Evolutionary conservation across 306 rosid species (phyloP).

Genomic region (Dryas alaskensis): DNA sequence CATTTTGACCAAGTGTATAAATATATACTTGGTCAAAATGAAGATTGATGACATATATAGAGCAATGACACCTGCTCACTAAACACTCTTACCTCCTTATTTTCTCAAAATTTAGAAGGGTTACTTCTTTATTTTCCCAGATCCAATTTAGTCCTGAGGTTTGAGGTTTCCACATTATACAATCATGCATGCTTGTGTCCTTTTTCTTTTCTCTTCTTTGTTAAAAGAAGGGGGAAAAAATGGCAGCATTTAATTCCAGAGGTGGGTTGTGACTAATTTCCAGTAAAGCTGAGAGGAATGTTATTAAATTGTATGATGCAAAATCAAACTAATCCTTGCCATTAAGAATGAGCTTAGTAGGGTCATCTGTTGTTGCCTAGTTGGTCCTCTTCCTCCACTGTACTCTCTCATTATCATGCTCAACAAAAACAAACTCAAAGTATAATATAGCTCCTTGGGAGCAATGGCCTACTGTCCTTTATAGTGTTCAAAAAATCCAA

Average conservation of each 20-base stretch:
- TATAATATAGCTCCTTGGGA: background rate
- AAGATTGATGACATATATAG: conserved; percentile 11
- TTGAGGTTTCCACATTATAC: background rate
- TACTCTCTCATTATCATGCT: conserved; percentile 1
- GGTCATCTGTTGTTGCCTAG: background rate
- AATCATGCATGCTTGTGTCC: background rate
- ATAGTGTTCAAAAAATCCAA: conserved; percentile 2
- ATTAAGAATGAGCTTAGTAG: conserved; percentile 15
- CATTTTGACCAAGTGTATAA: background rate
- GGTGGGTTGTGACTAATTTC: conserved; percentile 11
- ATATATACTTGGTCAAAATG: conserved; percentile 16
- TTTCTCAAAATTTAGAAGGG: background rate
- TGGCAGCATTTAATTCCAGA: conserved; percentile 10
- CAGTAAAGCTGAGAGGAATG: background rate
- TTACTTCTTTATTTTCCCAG: background rate
- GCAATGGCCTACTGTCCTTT: background rate
- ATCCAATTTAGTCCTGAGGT: background rate
- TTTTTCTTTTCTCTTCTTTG: background rate
- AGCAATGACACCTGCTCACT: background rate
- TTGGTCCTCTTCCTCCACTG: conserved; percentile 21
- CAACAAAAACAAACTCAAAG: conserved; percentile 8
- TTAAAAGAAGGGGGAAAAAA: background rate
- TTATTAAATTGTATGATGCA: background rate
- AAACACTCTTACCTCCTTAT: background rate
- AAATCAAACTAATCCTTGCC: background rate